These are phyloP conservation scores for Kregervanrija delftensis DNA, from an alignment of 805 yeast genomes.

Conservation along the genomic window DNA sequence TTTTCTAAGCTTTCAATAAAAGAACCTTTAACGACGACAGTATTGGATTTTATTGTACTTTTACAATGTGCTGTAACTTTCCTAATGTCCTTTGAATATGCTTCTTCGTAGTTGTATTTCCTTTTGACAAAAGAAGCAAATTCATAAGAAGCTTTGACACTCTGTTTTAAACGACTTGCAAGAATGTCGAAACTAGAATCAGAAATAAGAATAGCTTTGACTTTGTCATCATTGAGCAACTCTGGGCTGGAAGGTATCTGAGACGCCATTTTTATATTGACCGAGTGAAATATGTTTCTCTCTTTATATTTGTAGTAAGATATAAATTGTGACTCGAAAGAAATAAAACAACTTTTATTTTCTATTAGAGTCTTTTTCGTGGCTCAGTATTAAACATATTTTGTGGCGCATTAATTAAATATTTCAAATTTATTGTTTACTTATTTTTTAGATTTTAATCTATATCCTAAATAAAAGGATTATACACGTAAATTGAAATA, in stretches of 20 bases:
- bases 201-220: constrained; percentile 48
- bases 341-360: too few species aligned
- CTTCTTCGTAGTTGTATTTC: constrained; percentile 73
- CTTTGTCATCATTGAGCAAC: constrained; percentile 43
- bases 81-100: constrained; percentile 64
- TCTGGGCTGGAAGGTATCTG: constrained; percentile 10
- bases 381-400: too few species aligned
- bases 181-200: constrained; percentile 74
- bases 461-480: too few species aligned
- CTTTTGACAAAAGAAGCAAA: constrained; percentile 71
- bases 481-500: too few species aligned
- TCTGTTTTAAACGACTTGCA: constrained; percentile 67
- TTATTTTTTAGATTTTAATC: too few species aligned
- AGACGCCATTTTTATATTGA: neutral
- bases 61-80: constrained; percentile 52
- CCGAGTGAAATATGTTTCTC: too few species aligned
- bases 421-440: too few species aligned
- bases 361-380: too few species aligned
- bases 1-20: constrained; percentile 60
- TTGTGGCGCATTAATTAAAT: too few species aligned
- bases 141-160: constrained; percentile 79
- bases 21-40: constrained; percentile 33
- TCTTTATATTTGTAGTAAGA: too few species aligned
- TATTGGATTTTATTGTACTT: constrained; percentile 32
- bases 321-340: too few species aligned